These are phyloP conservation scores for Amanita pseudoporphyria DNA, from an alignment of 768 basidiomycete species.

Conservation along the genomic window DNA sequence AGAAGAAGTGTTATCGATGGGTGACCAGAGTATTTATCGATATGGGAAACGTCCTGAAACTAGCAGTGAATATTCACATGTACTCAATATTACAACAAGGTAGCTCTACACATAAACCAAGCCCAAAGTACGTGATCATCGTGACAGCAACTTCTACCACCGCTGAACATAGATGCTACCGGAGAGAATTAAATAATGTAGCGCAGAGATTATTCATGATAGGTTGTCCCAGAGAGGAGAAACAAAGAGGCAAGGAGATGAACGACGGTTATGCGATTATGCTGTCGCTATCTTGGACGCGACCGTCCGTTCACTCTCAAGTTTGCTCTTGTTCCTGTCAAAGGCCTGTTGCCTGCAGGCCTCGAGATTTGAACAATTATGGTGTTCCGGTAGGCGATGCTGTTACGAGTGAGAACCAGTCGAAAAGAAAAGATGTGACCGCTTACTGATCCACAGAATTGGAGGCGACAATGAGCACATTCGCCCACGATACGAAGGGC, in stretches of 20 bases:
- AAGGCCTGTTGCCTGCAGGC: slow-evolving; percentile 85
- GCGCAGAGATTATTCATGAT: not conserved
- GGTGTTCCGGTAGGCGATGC: slow-evolving; percentile 88
- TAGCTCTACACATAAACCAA: slow-evolving; percentile 1
- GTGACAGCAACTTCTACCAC: not conserved
- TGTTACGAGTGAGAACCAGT: slow-evolving; percentile 21
- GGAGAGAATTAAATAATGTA: slow-evolving; percentile 4
- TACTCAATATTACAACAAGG: slow-evolving; percentile 2
- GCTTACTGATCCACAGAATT: slow-evolving; percentile 74
- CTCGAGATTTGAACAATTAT: slow-evolving; percentile 74
- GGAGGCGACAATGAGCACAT: slow-evolving; percentile 69
- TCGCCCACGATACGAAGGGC: slow-evolving; percentile 78
- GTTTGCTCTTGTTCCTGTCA: slow-evolving; percentile 76
- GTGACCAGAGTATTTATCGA: not conserved
- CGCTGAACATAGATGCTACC: not conserved
- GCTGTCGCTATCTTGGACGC: slow-evolving; percentile 81
- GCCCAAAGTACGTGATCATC: not conserved
- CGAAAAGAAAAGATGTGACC: slow-evolving; percentile 7
- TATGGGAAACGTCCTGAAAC: not conserved
- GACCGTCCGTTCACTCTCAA: slow-evolving; percentile 83
- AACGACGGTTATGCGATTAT: slow-evolving; percentile 21
- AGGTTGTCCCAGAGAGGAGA: not conserved
- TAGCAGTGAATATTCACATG: slow-evolving; percentile 1
- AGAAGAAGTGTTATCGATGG: not conserved
- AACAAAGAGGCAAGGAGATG: not conserved